Evolutionary conservation across 2,329 filamentous ascomycete species (phyloP), one percentile per base, ranked within the genome.

Genomic region (Nemania bipapillata): DNA sequence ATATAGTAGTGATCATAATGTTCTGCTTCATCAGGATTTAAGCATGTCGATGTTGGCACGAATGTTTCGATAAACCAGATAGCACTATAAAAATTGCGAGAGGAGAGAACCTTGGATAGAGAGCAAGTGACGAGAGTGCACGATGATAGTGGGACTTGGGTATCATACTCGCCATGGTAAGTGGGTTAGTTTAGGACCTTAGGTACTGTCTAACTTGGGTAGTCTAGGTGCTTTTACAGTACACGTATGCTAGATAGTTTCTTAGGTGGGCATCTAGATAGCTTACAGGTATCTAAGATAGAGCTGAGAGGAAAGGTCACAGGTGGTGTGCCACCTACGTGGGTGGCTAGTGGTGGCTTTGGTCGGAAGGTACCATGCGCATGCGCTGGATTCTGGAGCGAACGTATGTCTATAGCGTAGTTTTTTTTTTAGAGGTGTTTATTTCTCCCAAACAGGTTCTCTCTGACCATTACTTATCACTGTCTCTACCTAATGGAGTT

Each of bases 271-370:
- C 40, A 61, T 12, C 7, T 50, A 50, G 20, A 50, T 52, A n/a
- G 28, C n/a, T n/a, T n/a, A n/a, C n/a, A n/a, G n/a, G n/a, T n/a
- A n/a, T n/a, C n/a, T n/a, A n/a, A n/a, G n/a, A 55, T 47, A 45
- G 49, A 26, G 50, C 50, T n/a, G n/a, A 61, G 35, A n/a, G 6
- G 32, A 30, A 28, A 54, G 15, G 15, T 15, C 26, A 17, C 7
- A 54, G 26, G 17, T 28, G 35, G 40, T 32, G 53, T 62, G 66
- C 63, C 54, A 69, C 49, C 49, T 60, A 35, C 12, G 45, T 55
- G 42, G 47, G 68, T 70, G 68, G 68, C 68, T 70, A 59, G 68
- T 69, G 40, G 62, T 70, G 56, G 68, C 68, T 61, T 54, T 50
- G n/a, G 54, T 54, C 58, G 63, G 30, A 9, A 32, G 30, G 30